Evolutionary conservation across 441 rosid genomes (phyloP).

Genomic region (Brassica balearica): DNA sequence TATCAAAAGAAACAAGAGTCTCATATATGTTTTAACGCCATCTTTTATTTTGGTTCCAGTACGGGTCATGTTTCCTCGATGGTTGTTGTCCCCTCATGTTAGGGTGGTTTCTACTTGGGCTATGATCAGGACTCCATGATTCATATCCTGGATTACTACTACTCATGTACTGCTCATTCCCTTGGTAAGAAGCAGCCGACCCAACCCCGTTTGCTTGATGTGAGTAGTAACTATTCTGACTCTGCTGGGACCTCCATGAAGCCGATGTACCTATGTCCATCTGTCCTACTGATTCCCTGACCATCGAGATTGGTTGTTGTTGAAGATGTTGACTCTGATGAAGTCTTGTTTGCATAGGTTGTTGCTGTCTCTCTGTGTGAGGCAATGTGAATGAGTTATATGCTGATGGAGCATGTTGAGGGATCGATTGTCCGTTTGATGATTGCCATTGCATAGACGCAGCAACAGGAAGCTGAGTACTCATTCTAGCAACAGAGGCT

Average conservation of each 20-base stretch:
- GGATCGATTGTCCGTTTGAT: conserved; percentile 40
- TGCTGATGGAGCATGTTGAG: conserved; percentile 51
- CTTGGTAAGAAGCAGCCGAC: conserved; percentile 46
- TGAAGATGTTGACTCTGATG: conserved; percentile 43
- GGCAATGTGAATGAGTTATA: conserved; percentile 44
- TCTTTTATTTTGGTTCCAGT: conserved; percentile 61
- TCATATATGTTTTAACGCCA: conserved; percentile 54
- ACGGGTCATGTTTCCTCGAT: conserved; percentile 56
- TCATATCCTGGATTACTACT: conserved; percentile 61
- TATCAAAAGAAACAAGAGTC: conserved; percentile 19
- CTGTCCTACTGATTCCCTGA: conserved; percentile 53
- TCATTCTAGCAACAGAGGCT: conserved; percentile 42
- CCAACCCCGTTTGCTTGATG: conserved; percentile 54
- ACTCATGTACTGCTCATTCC: conserved; percentile 55
- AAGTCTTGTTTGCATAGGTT: conserved; percentile 34
- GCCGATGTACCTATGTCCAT: conserved; percentile 44
- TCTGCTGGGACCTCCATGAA: conserved; percentile 63
- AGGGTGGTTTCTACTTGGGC: conserved; percentile 62
- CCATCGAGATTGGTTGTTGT: conserved; percentile 38
- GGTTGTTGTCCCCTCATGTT: conserved; percentile 55
- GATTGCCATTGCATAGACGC: conserved; percentile 48
- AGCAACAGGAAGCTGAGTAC: conserved; percentile 40
- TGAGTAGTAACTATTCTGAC: conserved; percentile 46
- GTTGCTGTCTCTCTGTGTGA: conserved; percentile 47
- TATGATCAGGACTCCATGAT: conserved; percentile 94